Evolutionary conservation across 2,329 filamentous ascomycete genomes (phyloP).

Genomic region (Colletotrichum chlorophyti): DNA sequence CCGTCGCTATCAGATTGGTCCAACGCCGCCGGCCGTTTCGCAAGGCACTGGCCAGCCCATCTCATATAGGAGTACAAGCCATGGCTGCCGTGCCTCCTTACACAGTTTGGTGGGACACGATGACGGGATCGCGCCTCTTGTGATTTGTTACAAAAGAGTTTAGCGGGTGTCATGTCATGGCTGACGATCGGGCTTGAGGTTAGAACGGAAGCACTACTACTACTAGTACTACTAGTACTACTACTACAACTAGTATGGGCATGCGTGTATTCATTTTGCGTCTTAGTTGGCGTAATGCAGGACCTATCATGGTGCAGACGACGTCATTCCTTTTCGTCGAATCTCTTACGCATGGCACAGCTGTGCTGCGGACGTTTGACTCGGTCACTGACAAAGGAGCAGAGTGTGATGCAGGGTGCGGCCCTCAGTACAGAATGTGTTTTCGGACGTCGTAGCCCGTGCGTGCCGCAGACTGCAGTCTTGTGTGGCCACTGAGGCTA

Average conservation of each 20-base stretch:
- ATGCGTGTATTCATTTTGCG: not conserved
- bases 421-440: not conserved
- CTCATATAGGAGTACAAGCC: not conserved
- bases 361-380: slow-evolving; percentile 3
- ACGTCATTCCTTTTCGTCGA: slow-evolving; percentile 18
- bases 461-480: not conserved
- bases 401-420: slow-evolving; percentile 7
- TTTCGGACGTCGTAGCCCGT: no score
- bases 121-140: slow-evolving; percentile 6
- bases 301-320: not conserved
- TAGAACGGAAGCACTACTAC: no score
- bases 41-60: not conserved
- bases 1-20: not conserved
- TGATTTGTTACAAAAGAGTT: not conserved
- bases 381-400: not conserved
- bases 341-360: not conserved
- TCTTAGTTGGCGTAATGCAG: not conserved
- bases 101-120: not conserved
- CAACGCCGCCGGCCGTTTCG: not conserved
- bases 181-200: no score
- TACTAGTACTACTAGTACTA: no score
- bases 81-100: not conserved
- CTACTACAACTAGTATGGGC: no score
- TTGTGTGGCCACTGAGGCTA: slow-evolving; percentile 6
- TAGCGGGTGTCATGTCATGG: not conserved